Conservation (phyloP, 768 basidiomycete genomes). For the Rhizopogon vinicolor region DNA sequence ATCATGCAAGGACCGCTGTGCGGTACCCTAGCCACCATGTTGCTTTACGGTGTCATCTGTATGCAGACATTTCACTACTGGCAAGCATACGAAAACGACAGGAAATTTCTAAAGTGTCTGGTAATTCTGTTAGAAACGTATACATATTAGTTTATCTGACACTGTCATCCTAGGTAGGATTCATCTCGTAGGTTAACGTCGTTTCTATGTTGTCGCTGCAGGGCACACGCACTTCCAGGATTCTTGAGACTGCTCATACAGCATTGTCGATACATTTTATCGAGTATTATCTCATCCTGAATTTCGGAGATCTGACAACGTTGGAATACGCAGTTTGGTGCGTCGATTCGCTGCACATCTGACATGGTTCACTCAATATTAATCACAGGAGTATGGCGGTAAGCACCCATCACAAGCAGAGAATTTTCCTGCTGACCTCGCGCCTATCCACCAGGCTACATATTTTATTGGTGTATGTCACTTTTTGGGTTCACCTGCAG, state of each 20-base stretch:
- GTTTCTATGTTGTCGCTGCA: neutral
- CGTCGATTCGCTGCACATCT: neutral
- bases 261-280: slow-evolving; percentile 10
- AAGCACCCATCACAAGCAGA: neutral
- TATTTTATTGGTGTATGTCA: slow-evolving; percentile 7
- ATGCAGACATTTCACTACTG: slow-evolving; percentile 13
- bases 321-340: slow-evolving; percentile 10
- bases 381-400: slow-evolving; percentile 9
- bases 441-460: neutral
- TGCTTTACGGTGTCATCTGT: slow-evolving; percentile 12
- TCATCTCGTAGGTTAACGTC: slow-evolving; percentile 6
- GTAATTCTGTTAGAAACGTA: neutral
- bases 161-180: neutral
- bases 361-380: neutral
- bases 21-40: slow-evolving; percentile 7
- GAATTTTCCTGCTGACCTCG: neutral
- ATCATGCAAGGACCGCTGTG: slow-evolving; percentile 11
- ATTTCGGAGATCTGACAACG: slow-evolving; percentile 3
- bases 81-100: slow-evolving; percentile 4
- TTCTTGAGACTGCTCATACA: slow-evolving; percentile 11
- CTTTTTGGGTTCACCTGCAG: neutral
- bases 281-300: slow-evolving; percentile 11
- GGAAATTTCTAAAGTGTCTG: slow-evolving; percentile 1
- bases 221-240: neutral
- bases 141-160: neutral